Base-by-base conservation (phyloP, 352 stramenopile species). In the Lagenidium sp. region DNA sequence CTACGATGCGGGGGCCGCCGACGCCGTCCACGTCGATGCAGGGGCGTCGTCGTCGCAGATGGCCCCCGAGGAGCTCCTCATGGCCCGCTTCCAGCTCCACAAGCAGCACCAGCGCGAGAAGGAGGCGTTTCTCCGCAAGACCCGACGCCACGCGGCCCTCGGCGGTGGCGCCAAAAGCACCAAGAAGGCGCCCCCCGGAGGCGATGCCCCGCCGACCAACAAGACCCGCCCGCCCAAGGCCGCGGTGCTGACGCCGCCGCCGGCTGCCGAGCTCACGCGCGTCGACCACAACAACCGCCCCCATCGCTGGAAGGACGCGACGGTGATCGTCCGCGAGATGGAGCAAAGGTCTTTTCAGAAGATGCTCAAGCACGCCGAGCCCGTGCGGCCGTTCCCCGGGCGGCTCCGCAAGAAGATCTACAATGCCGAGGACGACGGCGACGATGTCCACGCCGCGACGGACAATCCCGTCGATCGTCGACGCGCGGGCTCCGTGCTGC, bases 231-330 rank as follows among this genome's bases (percentile, higher is more conserved):
- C 39, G 13, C 41, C 34, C 23, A 26, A 44, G 5, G 30, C 34
- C 13, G 34, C 40, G 12, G 11, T 28, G 10, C 15, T 23, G n/a
- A 34, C 38, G 16, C 23, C 25, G 42, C 30, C 52, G 0, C 25
- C 58, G 6, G 22, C 41, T 1, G 59, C 50, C n/a, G 72, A 85
- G 5, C 53, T 85, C 7, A 57, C 69, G 38, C 78, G 70, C 25
- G 76, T 94, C 38, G 78, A 94, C 50, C 77, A 94, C 55, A 86
- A 89, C 59, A 91, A 94, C 45, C 73, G 67, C n/a, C 76, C 77
- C 34, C 74, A 94, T 48, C 68, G 79, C 20, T 94, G 81, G 81
- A 94, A 94, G 38, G 77, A 84, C 37, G 65, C 72, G 6, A 55
- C 69, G 6, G 73, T 78, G 51, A 54, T 90, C 26, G 38, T 82